These are phyloP conservation scores for Phytophthora tubulina DNA, from an alignment of 352 stramenopile genomes.

Conservation along the genomic window DNA sequence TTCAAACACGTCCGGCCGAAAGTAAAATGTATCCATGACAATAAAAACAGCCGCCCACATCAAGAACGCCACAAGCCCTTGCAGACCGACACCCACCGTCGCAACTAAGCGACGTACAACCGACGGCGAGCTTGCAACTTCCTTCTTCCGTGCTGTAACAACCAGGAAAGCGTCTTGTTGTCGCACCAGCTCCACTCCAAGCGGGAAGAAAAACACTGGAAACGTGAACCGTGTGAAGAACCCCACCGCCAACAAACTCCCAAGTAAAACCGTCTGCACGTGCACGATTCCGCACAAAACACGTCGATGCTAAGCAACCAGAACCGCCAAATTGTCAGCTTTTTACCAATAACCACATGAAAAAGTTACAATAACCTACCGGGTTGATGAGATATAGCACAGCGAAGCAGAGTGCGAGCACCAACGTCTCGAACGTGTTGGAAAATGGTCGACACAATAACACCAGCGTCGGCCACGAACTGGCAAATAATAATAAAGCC, in stretches of 20 bases:
- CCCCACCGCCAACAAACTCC: constrained; percentile 68
- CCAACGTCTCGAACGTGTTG: constrained; percentile 78
- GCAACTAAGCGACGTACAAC: constrained; percentile 35
- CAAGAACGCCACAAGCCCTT: constrained; percentile 63
- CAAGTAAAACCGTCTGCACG: constrained; percentile 68
- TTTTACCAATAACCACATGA: constrained; percentile 11
- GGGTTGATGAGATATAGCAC: constrained; percentile 60
- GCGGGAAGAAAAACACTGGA: constrained; percentile 79
- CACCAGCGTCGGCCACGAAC: constrained; percentile 73
- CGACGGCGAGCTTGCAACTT: not conserved
- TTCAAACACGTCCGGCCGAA: constrained; percentile 39
- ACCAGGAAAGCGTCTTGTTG: constrained; percentile 58
- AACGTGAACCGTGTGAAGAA: constrained; percentile 90
- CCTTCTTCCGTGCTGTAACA: constrained; percentile 46
- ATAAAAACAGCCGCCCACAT: constrained; percentile 47
- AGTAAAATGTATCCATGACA: constrained; percentile 71
- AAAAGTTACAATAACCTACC: constrained; percentile 30
- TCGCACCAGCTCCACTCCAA: constrained; percentile 72
- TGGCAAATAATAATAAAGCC: constrained; percentile 64
- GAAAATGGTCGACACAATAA: constrained; percentile 83
- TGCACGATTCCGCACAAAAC: constrained; percentile 46
- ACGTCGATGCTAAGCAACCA: constrained; percentile 49
- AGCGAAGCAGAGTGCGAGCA: constrained; percentile 67
- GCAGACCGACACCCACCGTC: constrained; percentile 40
- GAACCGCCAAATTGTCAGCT: constrained; percentile 10